These are phyloP conservation scores for Bolboschoenoplectus hybrid DNA, from an alignment of 202 grass and related monocot species.

Conservation along the genomic window DNA sequence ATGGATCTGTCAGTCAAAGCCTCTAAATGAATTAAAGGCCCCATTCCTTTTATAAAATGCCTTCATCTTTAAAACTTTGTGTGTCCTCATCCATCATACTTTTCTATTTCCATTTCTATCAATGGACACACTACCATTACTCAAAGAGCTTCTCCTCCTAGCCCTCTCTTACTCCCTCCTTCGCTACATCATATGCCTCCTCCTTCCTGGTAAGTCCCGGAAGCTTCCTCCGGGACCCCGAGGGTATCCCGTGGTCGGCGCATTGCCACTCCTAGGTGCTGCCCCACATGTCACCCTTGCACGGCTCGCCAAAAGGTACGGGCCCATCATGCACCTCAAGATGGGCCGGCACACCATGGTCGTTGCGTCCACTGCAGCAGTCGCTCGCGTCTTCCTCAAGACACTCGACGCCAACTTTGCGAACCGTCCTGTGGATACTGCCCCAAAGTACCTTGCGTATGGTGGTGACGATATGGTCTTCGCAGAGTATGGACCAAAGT, in stretches of 20 bases:
- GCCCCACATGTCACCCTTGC: slow-evolving; percentile 37
- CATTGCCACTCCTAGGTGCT: slow-evolving; percentile 31
- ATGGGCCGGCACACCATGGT: slow-evolving; percentile 30
- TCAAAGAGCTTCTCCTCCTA: slow-evolving; percentile 26
- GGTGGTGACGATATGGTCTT: slow-evolving; percentile 42
- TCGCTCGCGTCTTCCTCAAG: slow-evolving; percentile 40
- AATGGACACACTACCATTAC: slow-evolving; percentile 32
- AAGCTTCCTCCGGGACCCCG: slow-evolving; percentile 39
- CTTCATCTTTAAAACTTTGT: background rate
- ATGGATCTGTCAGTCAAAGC: background rate
- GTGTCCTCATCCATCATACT: background rate
- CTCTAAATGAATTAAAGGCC: no score
- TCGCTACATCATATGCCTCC: slow-evolving; percentile 9
- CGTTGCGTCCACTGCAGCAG: slow-evolving; percentile 32
- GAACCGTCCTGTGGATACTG: slow-evolving; percentile 34
- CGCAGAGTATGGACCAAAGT: slow-evolving; percentile 39
- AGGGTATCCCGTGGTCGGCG: slow-evolving; percentile 39
- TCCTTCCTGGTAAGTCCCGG: slow-evolving; percentile 19
- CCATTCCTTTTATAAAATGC: background rate
- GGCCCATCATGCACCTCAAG: slow-evolving; percentile 43
- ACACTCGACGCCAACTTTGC: slow-evolving; percentile 36
- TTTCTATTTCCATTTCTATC: background rate
- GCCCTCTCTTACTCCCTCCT: slow-evolving; percentile 9
- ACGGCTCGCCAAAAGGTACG: slow-evolving; percentile 12
- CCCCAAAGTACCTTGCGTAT: slow-evolving; percentile 26